Conservation (phyloP, 768 basidiomycete species). For the Boletus pseudo-olivaceus region DNA sequence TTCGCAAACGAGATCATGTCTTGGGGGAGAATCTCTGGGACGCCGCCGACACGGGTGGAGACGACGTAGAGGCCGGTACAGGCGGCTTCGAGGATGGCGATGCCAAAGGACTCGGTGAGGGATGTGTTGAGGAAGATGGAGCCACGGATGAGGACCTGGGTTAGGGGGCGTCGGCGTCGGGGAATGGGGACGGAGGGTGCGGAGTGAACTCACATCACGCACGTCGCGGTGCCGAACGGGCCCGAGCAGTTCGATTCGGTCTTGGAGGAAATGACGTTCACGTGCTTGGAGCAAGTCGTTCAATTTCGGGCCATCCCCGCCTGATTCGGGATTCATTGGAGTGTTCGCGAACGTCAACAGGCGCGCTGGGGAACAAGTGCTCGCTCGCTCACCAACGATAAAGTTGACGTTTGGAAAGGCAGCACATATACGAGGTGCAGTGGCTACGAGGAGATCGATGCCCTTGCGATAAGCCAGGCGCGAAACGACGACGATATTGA, state of each 20-base stretch:
- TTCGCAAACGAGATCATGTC: conserved; percentile 96
- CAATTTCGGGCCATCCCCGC: conserved; percentile 93
- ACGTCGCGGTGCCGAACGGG: conserved; percentile 79
- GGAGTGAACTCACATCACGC: conserved; percentile 51
- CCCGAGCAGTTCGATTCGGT: conserved; percentile 88
- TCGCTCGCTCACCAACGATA: conserved; percentile 58
- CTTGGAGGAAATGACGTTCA: conserved; percentile 85
- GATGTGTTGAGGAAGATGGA: conserved; percentile 95
- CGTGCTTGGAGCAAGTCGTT: conserved; percentile 95
- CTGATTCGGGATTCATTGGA: conserved; percentile 35
- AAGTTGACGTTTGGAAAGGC: conserved; percentile 86
- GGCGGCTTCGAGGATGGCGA: conserved; percentile 96
- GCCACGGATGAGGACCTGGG: conserved; percentile 78
- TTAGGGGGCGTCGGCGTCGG: not conserved
- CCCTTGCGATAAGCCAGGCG: conserved; percentile 95
- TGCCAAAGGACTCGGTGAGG: conserved; percentile 94
- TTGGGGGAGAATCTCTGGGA: conserved; percentile 89
- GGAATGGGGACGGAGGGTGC: rapidly evolving
- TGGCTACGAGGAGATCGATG: conserved; percentile 90
- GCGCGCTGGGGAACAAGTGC: too few species aligned
- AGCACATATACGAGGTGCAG: conserved; percentile 84
- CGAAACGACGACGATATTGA: conserved; percentile 88
- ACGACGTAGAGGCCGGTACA: conserved; percentile 94
- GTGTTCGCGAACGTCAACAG: not conserved
- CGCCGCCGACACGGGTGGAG: conserved; percentile 90